Conservation (phyloP, 345 rosid genomes). For the Eucalyptus cloeziana region DNA sequence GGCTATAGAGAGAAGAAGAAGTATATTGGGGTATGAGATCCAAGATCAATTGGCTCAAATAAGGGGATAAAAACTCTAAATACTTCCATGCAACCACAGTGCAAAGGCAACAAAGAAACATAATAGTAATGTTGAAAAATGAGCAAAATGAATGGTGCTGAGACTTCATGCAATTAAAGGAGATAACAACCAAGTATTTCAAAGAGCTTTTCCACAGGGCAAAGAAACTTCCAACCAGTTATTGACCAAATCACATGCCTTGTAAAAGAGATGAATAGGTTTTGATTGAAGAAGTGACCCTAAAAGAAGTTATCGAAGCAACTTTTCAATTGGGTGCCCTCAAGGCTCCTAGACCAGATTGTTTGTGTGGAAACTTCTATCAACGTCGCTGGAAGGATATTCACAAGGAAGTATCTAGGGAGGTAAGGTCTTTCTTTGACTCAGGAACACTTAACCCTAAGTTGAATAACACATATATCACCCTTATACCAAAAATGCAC, state of each 20-base stretch:
- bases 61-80: neutral
- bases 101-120: neutral
- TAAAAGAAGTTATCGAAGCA: neutral
- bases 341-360: rapidly evolving
- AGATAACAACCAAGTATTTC: neutral
- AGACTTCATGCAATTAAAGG: neutral
- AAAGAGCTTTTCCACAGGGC: neutral
- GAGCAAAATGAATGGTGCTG: neutral
- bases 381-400: neutral
- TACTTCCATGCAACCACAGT: neutral
- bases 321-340: neutral
- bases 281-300: neutral
- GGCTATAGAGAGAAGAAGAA: neutral
- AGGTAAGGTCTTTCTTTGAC: neutral
- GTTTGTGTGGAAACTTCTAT: neutral
- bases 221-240: neutral
- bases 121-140: neutral
- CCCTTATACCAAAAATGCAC: neutral
- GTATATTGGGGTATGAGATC: neutral
- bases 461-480: neutral
- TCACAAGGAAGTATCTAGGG: neutral
- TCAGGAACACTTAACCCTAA: neutral
- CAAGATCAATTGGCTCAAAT: neutral
- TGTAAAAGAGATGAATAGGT: neutral
- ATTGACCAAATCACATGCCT: neutral